Conservation (phyloP, 78 protist species). For the Monocercomonoides exilis region DNA sequence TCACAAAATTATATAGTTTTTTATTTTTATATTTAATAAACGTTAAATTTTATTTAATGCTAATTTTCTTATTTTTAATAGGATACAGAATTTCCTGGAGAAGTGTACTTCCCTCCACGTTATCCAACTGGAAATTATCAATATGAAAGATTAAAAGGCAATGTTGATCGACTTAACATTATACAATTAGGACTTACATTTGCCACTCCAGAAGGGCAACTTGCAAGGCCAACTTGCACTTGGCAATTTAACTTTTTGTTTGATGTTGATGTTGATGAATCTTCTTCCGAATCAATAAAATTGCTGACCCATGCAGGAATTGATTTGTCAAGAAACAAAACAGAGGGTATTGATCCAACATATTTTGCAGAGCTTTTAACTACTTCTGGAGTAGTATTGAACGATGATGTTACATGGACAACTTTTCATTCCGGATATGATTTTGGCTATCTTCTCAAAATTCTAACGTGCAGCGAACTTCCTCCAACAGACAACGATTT, state of each 20-base stretch:
- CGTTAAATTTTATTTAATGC: neutral
- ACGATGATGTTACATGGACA: conserved; percentile 13
- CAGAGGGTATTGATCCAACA: neutral
- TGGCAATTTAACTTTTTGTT: conserved; percentile 36
- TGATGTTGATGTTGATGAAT: neutral
- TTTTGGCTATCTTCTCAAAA: conserved; percentile 17
- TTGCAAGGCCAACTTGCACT: neutral
- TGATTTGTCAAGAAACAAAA: conserved; percentile 8
- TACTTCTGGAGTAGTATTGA: neutral
- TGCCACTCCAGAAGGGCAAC: neutral
- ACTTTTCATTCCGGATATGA: conserved; percentile 28
- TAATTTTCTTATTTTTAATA: neutral
- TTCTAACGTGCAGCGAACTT: neutral
- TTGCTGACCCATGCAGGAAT: conserved; percentile 13
- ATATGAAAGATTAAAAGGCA: neutral
- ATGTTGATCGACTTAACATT: conserved; percentile 11
- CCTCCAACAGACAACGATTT: neutral
- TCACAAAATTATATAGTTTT: neutral
- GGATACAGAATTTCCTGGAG: conserved; percentile 8
- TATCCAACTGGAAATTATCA: neutral
- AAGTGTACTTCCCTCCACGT: neutral
- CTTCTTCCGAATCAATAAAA: conserved; percentile 6
- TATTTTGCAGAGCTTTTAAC: conserved; percentile 10
- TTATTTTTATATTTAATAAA: neutral
- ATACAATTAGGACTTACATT: conserved; percentile 27